Base-by-base conservation (phyloP, 306 rosid species). In the Lotus japonicus region DNA sequence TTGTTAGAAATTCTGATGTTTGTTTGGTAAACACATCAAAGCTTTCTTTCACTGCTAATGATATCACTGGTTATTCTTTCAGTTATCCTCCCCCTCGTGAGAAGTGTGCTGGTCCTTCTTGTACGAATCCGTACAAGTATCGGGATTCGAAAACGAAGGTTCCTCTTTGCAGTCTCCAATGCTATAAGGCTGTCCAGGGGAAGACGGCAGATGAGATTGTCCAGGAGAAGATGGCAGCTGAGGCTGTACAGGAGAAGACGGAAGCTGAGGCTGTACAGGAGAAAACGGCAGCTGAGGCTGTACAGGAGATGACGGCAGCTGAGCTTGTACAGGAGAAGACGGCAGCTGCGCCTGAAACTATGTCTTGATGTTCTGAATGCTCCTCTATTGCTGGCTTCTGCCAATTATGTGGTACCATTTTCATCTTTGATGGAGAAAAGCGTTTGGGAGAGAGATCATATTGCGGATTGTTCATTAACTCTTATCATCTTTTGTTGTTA, bases 81-180 rank as follows among this genome's bases (percentile, higher is more conserved):
- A 95, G 99, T 71, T 95, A 95, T 73, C 99, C 97, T 70, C 88
- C 91, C 8, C 99, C 70, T 16, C 90, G 97, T 0, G 96, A 90
- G 80, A 88, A 78, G 46, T 95, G 97, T 53, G 92, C 85, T 0
- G 91, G 95, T 58, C 95, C 99, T 16, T 81, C 83, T 12, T 90
- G 99, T 71, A 53, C 72, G 9, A 95, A 95, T 56, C 89, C 92
- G 2, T 90, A 87, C 69, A 95, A 83, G 81, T 95, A 90, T 73
- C 87, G 92, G 81, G 91, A 90, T 83, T 95, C 97, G 8, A 85
- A 87, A 79, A 78, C 87, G 6, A 87, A 88, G 80, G 89, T 88
- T 66, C 96, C 97, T 68, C 95, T 94, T 60, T 94, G 99, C 85
- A 88, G 97, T 84, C 92, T 94, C 16, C 65, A 80, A 79, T 90